Evolutionary conservation across 768 basidiomycete species (phyloP).

Genomic region (Termitomyces sp.): DNA sequence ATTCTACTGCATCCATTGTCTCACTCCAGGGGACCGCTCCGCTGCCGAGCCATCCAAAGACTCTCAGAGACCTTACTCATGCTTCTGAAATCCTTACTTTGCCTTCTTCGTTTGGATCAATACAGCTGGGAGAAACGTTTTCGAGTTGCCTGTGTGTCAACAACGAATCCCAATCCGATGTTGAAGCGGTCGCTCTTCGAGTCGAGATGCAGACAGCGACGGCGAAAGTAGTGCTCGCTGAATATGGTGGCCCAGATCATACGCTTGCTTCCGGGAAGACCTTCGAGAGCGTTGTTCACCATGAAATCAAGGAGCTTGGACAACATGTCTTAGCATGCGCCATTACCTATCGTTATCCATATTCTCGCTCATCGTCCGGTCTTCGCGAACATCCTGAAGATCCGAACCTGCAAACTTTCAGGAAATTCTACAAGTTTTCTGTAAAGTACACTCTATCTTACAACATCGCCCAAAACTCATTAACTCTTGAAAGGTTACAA

Average conservation of each 20-base stretch:
- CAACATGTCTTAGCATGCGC: conserved; percentile 86
- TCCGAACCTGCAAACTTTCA: conserved; percentile 60
- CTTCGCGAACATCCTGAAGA: conserved; percentile 48
- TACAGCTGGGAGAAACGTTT: conserved; percentile 89
- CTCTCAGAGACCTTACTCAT: conserved; percentile 75
- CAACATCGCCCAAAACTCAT: not conserved
- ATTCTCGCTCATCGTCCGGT: conserved; percentile 44
- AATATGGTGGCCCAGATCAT: conserved; percentile 52
- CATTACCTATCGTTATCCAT: conserved; percentile 75
- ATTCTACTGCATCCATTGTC: conserved; percentile 71
- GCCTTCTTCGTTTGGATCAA: conserved; percentile 78
- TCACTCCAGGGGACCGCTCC: conserved; percentile 73
- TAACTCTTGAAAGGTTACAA: conserved; percentile 61
- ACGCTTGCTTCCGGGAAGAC: conserved; percentile 52
- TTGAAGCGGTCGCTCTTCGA: conserved; percentile 60
- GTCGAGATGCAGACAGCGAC: conserved; percentile 85
- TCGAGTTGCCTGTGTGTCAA: conserved; percentile 77
- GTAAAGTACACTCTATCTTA: conserved; percentile 39
- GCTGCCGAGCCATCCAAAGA: conserved; percentile 74
- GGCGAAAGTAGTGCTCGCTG: conserved; percentile 56
- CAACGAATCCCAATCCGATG: conserved; percentile 62
- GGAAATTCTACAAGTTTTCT: conserved; percentile 89
- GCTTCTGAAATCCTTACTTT: conserved; percentile 76
- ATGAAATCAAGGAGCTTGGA: conserved; percentile 93
- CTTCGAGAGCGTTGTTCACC: conserved; percentile 64